These are phyloP conservation scores for Mycena epipterygia DNA, from an alignment of 768 basidiomycete genomes.

Conservation along the genomic window DNA sequence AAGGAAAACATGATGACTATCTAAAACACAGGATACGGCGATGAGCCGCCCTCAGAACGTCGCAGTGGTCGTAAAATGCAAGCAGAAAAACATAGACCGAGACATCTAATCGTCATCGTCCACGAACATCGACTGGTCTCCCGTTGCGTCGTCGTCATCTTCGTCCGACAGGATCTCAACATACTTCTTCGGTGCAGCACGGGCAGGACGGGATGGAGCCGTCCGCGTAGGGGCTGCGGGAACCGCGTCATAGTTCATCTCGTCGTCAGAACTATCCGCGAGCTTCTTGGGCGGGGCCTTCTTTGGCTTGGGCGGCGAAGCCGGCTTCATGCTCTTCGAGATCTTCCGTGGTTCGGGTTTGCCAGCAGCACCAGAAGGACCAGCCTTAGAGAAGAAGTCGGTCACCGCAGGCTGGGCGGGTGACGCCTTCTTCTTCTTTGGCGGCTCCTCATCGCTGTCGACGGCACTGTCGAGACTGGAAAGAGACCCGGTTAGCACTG, in stretches of 20 bases:
- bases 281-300: slow-evolving; percentile 58
- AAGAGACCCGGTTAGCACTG: neutral
- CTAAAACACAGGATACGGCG: neutral
- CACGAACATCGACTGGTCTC: slow-evolving; percentile 62
- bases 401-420: slow-evolving; percentile 57
- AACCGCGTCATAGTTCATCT: slow-evolving; percentile 57
- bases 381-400: slow-evolving; percentile 71
- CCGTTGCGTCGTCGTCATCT: slow-evolving; percentile 56
- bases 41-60: neutral
- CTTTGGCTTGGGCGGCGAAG: slow-evolving; percentile 66
- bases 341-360: slow-evolving; percentile 61
- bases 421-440: slow-evolving; percentile 63
- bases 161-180: slow-evolving; percentile 70
- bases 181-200: slow-evolving; percentile 69
- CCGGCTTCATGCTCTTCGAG: slow-evolving; percentile 72
- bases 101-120: slow-evolving; percentile 53
- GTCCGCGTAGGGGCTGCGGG: slow-evolving; percentile 58
- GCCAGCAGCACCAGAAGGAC: slow-evolving; percentile 53
- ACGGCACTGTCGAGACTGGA: slow-evolving; percentile 44
- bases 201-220: slow-evolving; percentile 62
- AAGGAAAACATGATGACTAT: slow-evolving; percentile 4
- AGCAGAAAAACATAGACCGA: slow-evolving; percentile 3
- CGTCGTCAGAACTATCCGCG: slow-evolving; percentile 59
- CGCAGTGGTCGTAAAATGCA: slow-evolving; percentile 4
- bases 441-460: slow-evolving; percentile 62